phyloP scores from a whole-genome alignment of 345 rosid genomes.

The Linum trigynum region DNA sequence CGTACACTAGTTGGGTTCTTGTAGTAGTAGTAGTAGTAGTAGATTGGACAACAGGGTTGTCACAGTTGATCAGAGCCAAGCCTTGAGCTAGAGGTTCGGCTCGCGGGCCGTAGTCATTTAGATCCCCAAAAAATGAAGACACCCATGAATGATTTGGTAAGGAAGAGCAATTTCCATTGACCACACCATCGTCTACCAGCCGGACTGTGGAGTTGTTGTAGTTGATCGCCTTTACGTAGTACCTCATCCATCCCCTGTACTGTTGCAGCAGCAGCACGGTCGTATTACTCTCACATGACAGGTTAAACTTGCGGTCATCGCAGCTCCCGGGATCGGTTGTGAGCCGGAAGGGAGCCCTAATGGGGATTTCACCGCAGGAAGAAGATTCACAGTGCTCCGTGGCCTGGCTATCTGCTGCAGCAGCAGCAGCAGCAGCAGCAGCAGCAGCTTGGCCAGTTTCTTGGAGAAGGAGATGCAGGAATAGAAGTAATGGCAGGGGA shows the following conservation, averaged over 20 bases:
- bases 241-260: slow-evolving; percentile 9
- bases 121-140: too few relatives aligned
- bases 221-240: slow-evolving; percentile 14
- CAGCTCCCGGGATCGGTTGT: slow-evolving; percentile 14
- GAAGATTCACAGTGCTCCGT: not conserved
- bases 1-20: not conserved
- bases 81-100: too few relatives aligned
- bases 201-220: slow-evolving; percentile 12
- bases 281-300: slow-evolving; percentile 20
- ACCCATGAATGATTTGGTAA: not conserved
- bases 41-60: too few relatives aligned
- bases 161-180: slow-evolving; percentile 11
- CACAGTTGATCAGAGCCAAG: slow-evolving; percentile 1
- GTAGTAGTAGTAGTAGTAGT: too few relatives aligned
- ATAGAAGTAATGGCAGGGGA: not conserved
- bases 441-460: not conserved
- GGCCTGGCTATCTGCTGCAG: not conserved
- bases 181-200: slow-evolving; percentile 12
- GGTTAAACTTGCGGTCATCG: slow-evolving; percentile 1
- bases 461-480: not conserved
- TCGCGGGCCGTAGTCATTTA: too few relatives aligned
- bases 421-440: not conserved
- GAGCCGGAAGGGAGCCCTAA: slow-evolving; percentile 23
- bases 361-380: slow-evolving; percentile 23
- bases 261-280: not conserved